These are phyloP conservation scores for Trichoderma atrobrunneum DNA, from an alignment of 2,329 filamentous ascomycete genomes.

Conservation along the genomic window DNA sequence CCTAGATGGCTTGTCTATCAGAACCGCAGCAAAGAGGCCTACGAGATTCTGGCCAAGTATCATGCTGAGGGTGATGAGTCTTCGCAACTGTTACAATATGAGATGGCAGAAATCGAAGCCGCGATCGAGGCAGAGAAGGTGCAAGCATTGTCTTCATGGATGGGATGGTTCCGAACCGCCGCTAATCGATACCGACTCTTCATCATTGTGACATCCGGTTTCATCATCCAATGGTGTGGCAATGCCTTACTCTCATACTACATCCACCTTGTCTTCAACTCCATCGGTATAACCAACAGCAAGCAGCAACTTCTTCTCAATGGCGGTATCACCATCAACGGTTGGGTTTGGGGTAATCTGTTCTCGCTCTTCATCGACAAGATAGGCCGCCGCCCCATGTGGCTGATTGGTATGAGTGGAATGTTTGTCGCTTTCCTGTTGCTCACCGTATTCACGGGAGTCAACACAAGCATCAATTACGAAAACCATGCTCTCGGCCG, in stretches of 20 bases:
- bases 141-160: slow-evolving; percentile 9
- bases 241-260: neutral
- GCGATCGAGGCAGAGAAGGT: slow-evolving; percentile 28
- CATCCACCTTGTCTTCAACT: neutral
- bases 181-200: slow-evolving; percentile 13
- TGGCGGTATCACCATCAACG: neutral
- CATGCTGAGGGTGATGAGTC: slow-evolving; percentile 32
- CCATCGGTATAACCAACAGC: neutral
- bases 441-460: slow-evolving; percentile 9
- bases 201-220: slow-evolving; percentile 14
- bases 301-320: neutral
- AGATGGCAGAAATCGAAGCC: slow-evolving; percentile 42
- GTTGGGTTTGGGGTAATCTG: neutral
- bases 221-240: neutral
- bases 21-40: slow-evolving; percentile 34
- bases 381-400: slow-evolving; percentile 9
- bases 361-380: slow-evolving; percentile 1
- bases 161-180: slow-evolving; percentile 5
- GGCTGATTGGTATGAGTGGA: slow-evolving; percentile 17
- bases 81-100: slow-evolving; percentile 1
- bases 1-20: slow-evolving; percentile 32
- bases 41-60: slow-evolving; percentile 37
- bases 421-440: slow-evolving; percentile 13
- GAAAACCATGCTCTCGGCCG: neutral
- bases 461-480: slow-evolving; percentile 11